Conservation (phyloP, 2,329 filamentous ascomycete species). For the Colletotrichum sp. region DNA sequence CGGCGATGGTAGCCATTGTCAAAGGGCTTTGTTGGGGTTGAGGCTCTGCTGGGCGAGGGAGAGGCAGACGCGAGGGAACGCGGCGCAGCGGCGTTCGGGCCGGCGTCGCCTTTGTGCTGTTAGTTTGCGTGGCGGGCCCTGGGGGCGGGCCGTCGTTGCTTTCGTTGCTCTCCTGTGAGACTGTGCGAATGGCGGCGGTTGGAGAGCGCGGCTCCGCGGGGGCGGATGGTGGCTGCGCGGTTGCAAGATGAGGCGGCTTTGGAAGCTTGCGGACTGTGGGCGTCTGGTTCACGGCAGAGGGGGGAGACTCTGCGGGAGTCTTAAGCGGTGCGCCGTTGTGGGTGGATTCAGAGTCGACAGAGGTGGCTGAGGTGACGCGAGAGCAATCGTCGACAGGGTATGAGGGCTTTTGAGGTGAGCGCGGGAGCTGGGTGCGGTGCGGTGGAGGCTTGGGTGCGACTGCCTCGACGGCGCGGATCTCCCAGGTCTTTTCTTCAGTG, state of each 20-base stretch:
- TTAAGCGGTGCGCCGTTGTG: constrained; percentile 27
- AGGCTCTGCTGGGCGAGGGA: constrained; percentile 42
- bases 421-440: constrained; percentile 33
- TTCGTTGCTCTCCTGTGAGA: constrained; percentile 14
- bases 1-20: constrained; percentile 66
- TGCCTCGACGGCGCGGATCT: constrained; percentile 36
- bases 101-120: constrained; percentile 7
- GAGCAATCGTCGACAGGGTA: constrained; percentile 18
- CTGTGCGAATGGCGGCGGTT: not conserved
- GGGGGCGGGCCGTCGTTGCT: constrained; percentile 26
- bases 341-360: constrained; percentile 26
- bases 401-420: constrained; percentile 32
- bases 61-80: constrained; percentile 35
- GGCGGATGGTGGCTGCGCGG: not conserved
- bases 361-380: constrained; percentile 15
- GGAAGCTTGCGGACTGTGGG: constrained; percentile 1
- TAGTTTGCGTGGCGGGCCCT: constrained; percentile 18
- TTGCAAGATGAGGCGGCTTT: constrained; percentile 10
- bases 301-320: constrained; percentile 13
- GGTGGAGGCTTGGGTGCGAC: constrained; percentile 33
- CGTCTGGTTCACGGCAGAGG: constrained; percentile 3
- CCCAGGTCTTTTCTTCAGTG: constrained; percentile 52
- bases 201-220: not conserved
- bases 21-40: constrained; percentile 59
- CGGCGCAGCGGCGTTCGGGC: constrained; percentile 23